These are phyloP conservation scores for Haematococcus sp. DNA, from an alignment of 139 green algal species.

Conservation along the genomic window DNA sequence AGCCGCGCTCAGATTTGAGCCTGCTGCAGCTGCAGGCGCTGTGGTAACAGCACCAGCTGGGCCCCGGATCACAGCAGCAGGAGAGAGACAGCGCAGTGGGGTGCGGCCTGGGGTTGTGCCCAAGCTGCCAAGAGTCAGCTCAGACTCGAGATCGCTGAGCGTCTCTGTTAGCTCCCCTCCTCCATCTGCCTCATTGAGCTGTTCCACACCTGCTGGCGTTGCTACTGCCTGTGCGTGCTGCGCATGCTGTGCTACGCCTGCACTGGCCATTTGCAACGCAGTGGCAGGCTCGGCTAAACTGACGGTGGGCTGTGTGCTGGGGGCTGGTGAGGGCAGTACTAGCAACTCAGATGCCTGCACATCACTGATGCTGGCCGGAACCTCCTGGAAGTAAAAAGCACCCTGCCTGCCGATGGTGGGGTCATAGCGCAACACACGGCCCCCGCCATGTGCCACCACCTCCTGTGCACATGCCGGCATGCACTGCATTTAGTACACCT, in stretches of 20 bases:
- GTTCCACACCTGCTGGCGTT: not conserved
- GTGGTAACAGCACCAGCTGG: no score
- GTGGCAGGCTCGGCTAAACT: not conserved
- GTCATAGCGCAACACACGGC: slow-evolving; percentile 42
- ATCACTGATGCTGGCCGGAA: not conserved
- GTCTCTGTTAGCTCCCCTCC: no score
- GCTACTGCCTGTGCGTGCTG: not conserved
- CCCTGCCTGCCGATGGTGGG: slow-evolving; percentile 34
- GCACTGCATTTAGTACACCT: not conserved
- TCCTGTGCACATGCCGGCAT: not conserved
- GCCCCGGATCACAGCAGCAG: no score
- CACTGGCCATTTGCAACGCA: not conserved
- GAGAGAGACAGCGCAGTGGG: no score
- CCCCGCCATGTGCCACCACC: not conserved
- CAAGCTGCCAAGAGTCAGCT: no score
- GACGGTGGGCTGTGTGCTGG: not conserved
- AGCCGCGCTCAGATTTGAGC: no score
- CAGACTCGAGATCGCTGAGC: no score
- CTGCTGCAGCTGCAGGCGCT: no score
- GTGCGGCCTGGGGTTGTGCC: no score
- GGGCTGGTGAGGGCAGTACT: not conserved
- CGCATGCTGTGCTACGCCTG: not conserved
- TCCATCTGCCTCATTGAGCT: no score
- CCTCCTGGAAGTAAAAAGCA: slow-evolving; percentile 38
- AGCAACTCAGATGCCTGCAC: no score